Conservation (phyloP, 108 stramenopile genomes). For the Skeletonema menzelii region DNA sequence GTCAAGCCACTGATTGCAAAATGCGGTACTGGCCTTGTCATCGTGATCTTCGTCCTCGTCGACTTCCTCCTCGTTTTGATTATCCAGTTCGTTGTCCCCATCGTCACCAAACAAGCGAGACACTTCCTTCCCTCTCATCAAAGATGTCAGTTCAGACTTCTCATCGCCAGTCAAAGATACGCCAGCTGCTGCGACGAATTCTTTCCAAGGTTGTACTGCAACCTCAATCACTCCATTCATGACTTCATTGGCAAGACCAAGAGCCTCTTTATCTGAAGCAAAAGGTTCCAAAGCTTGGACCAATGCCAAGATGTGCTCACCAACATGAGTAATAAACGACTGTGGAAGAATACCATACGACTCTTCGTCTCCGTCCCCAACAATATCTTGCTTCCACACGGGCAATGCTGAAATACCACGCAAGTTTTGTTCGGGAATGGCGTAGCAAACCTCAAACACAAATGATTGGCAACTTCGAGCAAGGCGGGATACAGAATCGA, state of each 20-base stretch:
- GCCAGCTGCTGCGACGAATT: conserved; percentile 71
- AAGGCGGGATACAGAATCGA: conserved; percentile 55
- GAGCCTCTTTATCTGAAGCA: conserved; percentile 67
- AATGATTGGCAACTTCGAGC: conserved; percentile 70
- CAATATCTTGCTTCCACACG: conserved; percentile 61
- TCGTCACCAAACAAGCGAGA: conserved; percentile 45
- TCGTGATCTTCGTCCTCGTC: conserved; percentile 57
- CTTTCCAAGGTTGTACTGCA: conserved; percentile 75
- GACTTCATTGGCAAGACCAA: conserved; percentile 80
- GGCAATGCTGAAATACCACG: conserved; percentile 67
- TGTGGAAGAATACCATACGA: conserved; percentile 87
- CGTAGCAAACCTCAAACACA: conserved; percentile 82
- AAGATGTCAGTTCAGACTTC: conserved; percentile 16
- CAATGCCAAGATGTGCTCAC: conserved; percentile 85
- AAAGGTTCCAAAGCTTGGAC: conserved; percentile 88
- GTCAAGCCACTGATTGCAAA: conserved; percentile 86
- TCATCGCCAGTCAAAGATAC: conserved; percentile 40
- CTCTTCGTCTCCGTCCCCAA: conserved; percentile 38
- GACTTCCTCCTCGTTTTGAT: conserved; percentile 53
- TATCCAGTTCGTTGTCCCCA: conserved; percentile 42
- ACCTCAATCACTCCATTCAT: conserved; percentile 71
- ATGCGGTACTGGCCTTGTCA: conserved; percentile 52
- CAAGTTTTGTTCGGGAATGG: conserved; percentile 69
- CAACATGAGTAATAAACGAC: conserved; percentile 80
- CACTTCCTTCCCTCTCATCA: conserved; percentile 71